Conservation (phyloP, 1,284 basidiomycete species). For the Malassezia vespertilionis region DNA sequence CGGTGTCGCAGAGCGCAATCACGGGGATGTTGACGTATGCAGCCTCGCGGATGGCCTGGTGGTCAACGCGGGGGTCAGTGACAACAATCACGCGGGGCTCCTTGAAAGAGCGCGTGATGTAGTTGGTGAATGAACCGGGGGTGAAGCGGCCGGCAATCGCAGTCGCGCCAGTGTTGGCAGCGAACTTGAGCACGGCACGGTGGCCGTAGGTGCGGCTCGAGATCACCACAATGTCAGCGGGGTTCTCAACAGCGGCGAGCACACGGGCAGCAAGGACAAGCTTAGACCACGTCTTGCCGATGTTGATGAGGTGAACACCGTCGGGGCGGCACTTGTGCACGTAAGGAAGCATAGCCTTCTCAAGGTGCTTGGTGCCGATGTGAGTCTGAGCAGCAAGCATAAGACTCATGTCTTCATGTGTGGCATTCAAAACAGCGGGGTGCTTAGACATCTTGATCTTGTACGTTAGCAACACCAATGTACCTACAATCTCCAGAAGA, state of each 20-base stretch:
- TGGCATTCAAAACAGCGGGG: slow-evolving; percentile 79
- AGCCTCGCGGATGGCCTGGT: slow-evolving; percentile 98
- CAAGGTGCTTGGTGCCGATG: slow-evolving; percentile 80
- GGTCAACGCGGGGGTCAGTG: slow-evolving; percentile 96
- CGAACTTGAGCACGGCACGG: slow-evolving; percentile 96
- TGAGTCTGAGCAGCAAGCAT: slow-evolving; percentile 91
- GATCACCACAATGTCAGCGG: slow-evolving; percentile 93
- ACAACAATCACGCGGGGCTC: slow-evolving; percentile 96
- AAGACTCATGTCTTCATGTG: slow-evolving; percentile 92
- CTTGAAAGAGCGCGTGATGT: slow-evolving; percentile 99
- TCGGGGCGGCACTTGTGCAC: slow-evolving; percentile 93
- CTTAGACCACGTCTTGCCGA: slow-evolving; percentile 99
- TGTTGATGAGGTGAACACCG: slow-evolving; percentile 92
- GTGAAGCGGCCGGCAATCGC: slow-evolving; percentile 99
- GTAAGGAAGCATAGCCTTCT: slow-evolving; percentile 96
- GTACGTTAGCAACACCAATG: neutral
- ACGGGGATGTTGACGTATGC: slow-evolving; percentile 99
- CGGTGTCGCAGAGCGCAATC: slow-evolving; percentile 95
- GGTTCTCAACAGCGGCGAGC: slow-evolving; percentile 68
- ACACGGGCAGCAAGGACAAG: slow-evolving; percentile 52
- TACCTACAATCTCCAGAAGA: slow-evolving; percentile 9
- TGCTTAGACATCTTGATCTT: slow-evolving; percentile 55
- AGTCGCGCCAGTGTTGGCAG: slow-evolving; percentile 91
- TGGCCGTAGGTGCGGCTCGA: slow-evolving; percentile 96
- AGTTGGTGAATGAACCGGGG: slow-evolving; percentile 92